Evolutionary conservation across 257 asterid species (phyloP).

Genomic region (Fraxinus excelsior): DNA sequence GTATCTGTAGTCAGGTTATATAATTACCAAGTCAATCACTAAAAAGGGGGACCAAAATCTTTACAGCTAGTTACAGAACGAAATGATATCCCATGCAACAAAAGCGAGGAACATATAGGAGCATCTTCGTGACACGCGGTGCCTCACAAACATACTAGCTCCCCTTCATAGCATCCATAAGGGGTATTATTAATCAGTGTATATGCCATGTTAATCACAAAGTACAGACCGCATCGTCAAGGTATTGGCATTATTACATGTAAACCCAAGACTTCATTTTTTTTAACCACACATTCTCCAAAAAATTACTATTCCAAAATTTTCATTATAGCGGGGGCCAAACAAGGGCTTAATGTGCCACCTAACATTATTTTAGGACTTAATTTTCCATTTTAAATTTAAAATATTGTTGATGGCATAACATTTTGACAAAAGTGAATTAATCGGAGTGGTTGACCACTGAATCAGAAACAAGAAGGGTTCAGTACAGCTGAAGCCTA

Average conservation of each 20-base stretch:
- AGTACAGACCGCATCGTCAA: neutral
- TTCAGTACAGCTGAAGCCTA: neutral
- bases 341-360: neutral
- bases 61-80: neutral
- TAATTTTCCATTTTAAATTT: neutral
- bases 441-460: neutral
- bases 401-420: neutral
- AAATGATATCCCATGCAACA: constrained; percentile 4
- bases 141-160: neutral
- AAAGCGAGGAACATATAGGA: neutral
- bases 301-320: too few relatives aligned
- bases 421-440: neutral
- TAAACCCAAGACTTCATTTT: too few relatives aligned
- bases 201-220: neutral
- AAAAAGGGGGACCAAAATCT: neutral
- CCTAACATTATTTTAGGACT: neutral
- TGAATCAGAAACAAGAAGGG: neutral
- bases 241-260: neutral
- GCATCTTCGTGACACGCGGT: neutral
- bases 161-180: neutral
- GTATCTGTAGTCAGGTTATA: constrained; percentile 53
- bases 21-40: constrained; percentile 6
- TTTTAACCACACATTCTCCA: too few relatives aligned
- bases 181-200: neutral
- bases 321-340: too few relatives aligned